Evolutionary conservation across 2,329 filamentous ascomycete species (phyloP).

Genomic region (Nemania diffusa): DNA sequence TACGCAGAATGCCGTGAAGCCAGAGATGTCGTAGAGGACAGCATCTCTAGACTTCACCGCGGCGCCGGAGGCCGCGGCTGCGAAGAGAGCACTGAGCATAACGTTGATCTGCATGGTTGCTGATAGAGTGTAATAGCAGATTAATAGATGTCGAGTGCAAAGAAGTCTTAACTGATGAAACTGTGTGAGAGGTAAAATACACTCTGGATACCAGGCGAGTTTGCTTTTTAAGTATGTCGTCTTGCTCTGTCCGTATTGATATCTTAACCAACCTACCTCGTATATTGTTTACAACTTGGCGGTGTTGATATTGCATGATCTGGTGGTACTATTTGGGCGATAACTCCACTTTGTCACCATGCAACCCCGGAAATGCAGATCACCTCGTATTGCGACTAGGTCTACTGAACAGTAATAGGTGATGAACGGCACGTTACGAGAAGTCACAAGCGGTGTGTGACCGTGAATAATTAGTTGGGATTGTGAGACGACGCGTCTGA

Average conservation of each 20-base stretch:
- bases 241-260: slow-evolving; percentile 2
- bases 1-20: slow-evolving; percentile 24
- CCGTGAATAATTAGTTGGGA: slow-evolving; percentile 2
- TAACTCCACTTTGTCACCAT: slow-evolving; percentile 25
- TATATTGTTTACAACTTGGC: background rate
- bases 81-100: slow-evolving; percentile 24
- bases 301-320: background rate
- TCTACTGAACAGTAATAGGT: slow-evolving; percentile 11
- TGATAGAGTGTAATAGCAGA: background rate
- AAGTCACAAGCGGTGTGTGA: slow-evolving; percentile 13
- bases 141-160: background rate
- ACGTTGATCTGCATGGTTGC: slow-evolving; percentile 26
- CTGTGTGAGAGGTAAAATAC: background rate
- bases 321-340: slow-evolving; percentile 15
- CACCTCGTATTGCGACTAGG: slow-evolving; percentile 30
- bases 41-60: slow-evolving; percentile 14
- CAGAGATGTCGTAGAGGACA: slow-evolving; percentile 16
- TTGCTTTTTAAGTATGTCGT: background rate
- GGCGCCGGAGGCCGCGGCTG: slow-evolving; percentile 26
- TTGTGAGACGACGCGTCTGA: background rate
- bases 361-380: slow-evolving; percentile 26
- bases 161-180: background rate
- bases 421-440: background rate
- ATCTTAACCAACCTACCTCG: background rate
- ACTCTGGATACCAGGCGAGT: background rate